A percentile compares a stretch with the other conserved stretches of the same genome.
Evolutionary conservation across 768 basidiomycete genomes (phyloP).

Genomic region (Mycena rosella): DNA sequence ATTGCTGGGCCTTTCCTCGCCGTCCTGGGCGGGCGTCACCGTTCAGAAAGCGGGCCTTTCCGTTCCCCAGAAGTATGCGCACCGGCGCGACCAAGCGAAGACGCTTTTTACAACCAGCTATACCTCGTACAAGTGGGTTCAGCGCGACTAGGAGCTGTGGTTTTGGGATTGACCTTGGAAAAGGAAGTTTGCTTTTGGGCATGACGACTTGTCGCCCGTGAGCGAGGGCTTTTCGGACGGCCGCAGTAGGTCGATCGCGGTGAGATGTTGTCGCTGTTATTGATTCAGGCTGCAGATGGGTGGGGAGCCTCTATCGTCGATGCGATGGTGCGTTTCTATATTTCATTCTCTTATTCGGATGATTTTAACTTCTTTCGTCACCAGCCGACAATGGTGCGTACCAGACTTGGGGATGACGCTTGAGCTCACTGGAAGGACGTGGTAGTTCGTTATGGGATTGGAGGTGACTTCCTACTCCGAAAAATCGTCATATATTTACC

Average conservation of each 20-base stretch:
- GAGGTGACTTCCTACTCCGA: neutral
- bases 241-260: neutral
- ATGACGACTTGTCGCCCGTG: conserved; percentile 24
- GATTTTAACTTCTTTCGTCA: neutral
- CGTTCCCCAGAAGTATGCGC: conserved; percentile 8
- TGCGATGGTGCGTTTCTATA: conserved; percentile 20
- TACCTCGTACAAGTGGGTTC: conserved; percentile 26
- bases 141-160: neutral
- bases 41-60: conserved; percentile 16
- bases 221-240: conserved; percentile 19
- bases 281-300: conserved; percentile 2
- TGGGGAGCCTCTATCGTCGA: conserved; percentile 26
- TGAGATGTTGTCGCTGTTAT: neutral
- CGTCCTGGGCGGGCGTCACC: conserved; percentile 25
- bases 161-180: neutral
- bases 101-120: conserved; percentile 17
- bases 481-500: neutral
- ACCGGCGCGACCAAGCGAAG: conserved; percentile 3
- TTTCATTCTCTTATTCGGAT: neutral
- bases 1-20: no score
- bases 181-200: conserved; percentile 23
- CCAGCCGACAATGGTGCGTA: conserved; percentile 24
- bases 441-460: conserved; percentile 19
- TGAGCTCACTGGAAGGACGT: neutral
- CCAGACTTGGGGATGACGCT: neutral